Percentiles rank a stretch among this genome's conserved stretches.
Conservation (phyloP, 768 basidiomycete genomes). For the Rubroboletus pulcherrimus region DNA sequence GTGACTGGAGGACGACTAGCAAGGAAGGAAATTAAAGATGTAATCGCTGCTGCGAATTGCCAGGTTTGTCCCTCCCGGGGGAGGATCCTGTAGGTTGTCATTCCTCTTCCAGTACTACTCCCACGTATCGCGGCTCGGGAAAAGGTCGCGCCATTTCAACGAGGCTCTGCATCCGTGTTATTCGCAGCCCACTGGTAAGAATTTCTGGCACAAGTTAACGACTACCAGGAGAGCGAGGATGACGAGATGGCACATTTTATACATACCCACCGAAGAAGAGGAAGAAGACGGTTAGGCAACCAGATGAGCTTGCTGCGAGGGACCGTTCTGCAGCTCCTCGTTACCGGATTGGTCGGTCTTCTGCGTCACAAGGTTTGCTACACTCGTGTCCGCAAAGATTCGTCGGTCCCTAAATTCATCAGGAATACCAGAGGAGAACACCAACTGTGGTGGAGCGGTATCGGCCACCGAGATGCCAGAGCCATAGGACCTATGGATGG, state of each 20-base stretch:
- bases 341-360: background rate
- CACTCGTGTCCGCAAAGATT: background rate
- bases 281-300: background rate
- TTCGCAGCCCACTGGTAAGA: background rate
- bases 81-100: background rate
- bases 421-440: background rate
- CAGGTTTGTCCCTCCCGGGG: background rate
- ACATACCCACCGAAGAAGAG: background rate
- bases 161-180: background rate
- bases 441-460: background rate
- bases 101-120: background rate
- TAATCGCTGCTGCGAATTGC: background rate
- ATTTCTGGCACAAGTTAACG: background rate
- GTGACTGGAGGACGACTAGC: too few species aligned
- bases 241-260: background rate
- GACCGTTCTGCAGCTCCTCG: background rate
- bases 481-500: background rate
- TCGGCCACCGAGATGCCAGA: background rate
- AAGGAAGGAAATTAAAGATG: too few species aligned
- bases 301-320: background rate
- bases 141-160: background rate
- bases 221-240: background rate
- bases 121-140: too few species aligned
- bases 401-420: background rate
- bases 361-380: background rate